These are phyloP conservation scores for Kuraishia piskuri DNA, from an alignment of 805 yeast species.

Conservation along the genomic window DNA sequence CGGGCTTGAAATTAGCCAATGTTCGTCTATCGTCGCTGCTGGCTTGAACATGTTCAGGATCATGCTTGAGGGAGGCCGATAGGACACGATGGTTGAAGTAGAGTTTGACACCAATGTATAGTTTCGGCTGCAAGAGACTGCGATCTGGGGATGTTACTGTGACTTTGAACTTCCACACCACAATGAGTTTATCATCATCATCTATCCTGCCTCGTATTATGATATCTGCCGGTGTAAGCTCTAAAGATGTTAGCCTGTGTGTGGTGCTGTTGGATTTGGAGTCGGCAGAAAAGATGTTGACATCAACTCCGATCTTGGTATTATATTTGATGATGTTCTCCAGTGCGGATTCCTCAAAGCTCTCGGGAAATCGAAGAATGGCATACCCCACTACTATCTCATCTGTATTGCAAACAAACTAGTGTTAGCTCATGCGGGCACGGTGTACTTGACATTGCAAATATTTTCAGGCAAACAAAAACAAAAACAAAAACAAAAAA, in stretches of 20 bases:
- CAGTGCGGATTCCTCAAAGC: not conserved
- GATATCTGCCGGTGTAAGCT: slow-evolving; percentile 2
- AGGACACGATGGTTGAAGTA: not conserved
- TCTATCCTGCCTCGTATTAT: not conserved
- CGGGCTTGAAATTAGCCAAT: not conserved
- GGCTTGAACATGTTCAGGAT: not conserved
- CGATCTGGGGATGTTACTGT: slow-evolving; percentile 5
- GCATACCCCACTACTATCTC: slow-evolving; percentile 1
- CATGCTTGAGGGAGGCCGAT: not conserved
- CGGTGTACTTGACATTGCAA: too few species aligned
- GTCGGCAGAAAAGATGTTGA: slow-evolving; percentile 5
- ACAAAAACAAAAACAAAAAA: too few species aligned
- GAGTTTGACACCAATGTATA: not conserved
- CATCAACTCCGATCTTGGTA: slow-evolving; percentile 3
- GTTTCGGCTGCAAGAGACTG: slow-evolving; percentile 5
- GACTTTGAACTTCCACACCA: slow-evolving; percentile 6
- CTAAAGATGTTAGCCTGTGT: not conserved
- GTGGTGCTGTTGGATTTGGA: not conserved
- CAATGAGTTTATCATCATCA: not conserved
- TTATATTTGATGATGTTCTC: not conserved
- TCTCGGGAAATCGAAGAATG: not conserved
- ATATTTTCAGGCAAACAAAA: too few species aligned
- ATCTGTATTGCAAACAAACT: not conserved
- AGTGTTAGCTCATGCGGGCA: not conserved
- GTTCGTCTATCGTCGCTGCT: not conserved